Percentiles rank a stretch among this genome's conserved stretches.
Evolutionary conservation across 768 basidiomycete genomes (phyloP).

Genomic region (Collybia nuda): DNA sequence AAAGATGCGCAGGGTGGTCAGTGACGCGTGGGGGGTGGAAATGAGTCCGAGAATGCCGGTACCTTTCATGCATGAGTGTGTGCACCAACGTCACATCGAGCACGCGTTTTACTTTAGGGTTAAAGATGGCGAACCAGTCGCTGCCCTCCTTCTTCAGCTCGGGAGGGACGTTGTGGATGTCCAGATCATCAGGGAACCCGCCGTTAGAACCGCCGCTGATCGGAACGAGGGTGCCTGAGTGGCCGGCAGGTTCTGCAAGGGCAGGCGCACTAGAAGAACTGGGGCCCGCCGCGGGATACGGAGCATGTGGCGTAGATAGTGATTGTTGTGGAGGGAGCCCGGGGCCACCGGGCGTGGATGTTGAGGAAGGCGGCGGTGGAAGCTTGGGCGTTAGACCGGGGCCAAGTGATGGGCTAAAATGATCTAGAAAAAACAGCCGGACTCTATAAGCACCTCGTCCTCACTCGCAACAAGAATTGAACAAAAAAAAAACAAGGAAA

Average conservation of each 20-base stretch:
- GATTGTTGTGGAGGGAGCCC: constrained; percentile 32
- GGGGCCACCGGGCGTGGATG: constrained; percentile 29
- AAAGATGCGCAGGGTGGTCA: no score
- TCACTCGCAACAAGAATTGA: no score
- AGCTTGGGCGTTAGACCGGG: constrained; percentile 38
- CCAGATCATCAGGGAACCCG: constrained; percentile 47
- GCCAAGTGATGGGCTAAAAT: constrained; percentile 36
- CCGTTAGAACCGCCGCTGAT: constrained; percentile 16
- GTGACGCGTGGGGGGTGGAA: no score
- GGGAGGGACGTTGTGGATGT: constrained; percentile 38
- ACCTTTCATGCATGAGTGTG: constrained; percentile 92
- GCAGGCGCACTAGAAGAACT: constrained; percentile 9
- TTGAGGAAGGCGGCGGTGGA: constrained; percentile 29
- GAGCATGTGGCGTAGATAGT: constrained; percentile 7
- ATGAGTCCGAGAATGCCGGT: constrained; percentile 4
- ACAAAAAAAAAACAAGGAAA: no score
- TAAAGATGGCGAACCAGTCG: constrained; percentile 92
- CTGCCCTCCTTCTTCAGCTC: constrained; percentile 71
- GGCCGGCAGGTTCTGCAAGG: constrained; percentile 10
- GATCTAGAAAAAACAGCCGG: constrained; percentile 20
- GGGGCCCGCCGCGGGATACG: constrained; percentile 12
- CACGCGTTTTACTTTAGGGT: constrained; percentile 72
- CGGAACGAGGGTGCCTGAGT: constrained; percentile 14
- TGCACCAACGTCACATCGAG: constrained; percentile 82
- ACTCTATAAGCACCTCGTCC: no score